Evolutionary conservation across 176 grass and related monocot genomes (phyloP), one percentile per base, ranked within the genome.

Genomic region (Oryza brachyantha): DNA sequence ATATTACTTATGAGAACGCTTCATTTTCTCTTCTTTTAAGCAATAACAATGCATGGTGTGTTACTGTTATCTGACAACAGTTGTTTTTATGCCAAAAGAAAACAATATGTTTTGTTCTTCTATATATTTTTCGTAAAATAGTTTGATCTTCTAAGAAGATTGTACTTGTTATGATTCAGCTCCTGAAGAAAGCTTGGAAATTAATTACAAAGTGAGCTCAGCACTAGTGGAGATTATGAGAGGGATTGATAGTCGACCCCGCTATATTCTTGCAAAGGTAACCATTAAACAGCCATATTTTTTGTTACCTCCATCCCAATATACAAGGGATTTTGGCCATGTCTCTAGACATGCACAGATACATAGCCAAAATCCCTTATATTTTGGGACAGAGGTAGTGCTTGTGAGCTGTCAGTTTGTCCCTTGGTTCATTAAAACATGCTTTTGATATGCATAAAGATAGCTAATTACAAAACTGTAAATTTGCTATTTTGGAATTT

Each of bases 231-330:
- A 94, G 48, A 92, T 98, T 86, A 83, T 94, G 78, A 87, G 71
- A 88, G 74, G 79, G 73, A 90, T 98, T 71, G 75, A 74, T 67
- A 80, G 66, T 61, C 85, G 84, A 48, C 95, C 92, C 50, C 83
- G 81, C 74, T 98, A 98, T 73, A 90, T 98, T 63, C 86, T 98
- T 90, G 92, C 95, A 46, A 98, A 98, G 95, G 95, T 98, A 90
- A 71, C 22, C 67, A 46, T 48, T 80, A 37, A n/a, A 71, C 9
- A 39, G 5, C n/a, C 8, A 4, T 55, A 29, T 67, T 61, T 17
- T 77, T 46, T 21, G n/a, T n/a, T n/a, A n/a, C n/a, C n/a, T n/a
- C n/a, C n/a, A n/a, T n/a, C n/a, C n/a, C n/a, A n/a, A n/a, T n/a
- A n/a, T n/a, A n/a, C n/a, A n/a, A n/a, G n/a, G n/a, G n/a, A n/a